Evolutionary conservation across 2,329 filamentous ascomycete genomes (phyloP), one percentile per base, ranked within the genome.

Genomic region (Paraphoma sp.): DNA sequence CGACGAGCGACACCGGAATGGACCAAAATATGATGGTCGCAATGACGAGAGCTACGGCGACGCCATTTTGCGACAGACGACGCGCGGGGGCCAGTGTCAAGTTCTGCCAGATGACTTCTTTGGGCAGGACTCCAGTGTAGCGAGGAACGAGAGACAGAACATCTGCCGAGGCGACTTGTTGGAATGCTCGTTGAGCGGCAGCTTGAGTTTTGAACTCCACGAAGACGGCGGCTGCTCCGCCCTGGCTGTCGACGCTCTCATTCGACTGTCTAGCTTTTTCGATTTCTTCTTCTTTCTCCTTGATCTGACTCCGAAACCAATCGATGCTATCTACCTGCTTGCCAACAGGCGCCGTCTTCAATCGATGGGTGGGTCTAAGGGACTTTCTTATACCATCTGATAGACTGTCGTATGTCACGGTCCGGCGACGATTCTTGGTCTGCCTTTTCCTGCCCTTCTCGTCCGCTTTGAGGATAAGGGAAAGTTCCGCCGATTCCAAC

Each of bases 261-360:
- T 94, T 91, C 47, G 84, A 82, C 41, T 82, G 83, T 74, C 95
- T 91, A 23, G 87, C 83, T 42, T 85, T 81, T 48, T 90, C 84
- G 30, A 92, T 88, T 57, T 90, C 84, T 0, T 90, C 89, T 50
- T 89, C 88, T 44, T 96, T 85, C 47, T 87, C 87, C 62, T 89
- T 86, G 50, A 97, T 86, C 75, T 96, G 90, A 1, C 83, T 81
- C 49, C 95, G 90, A 61, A 88, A 90, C 90, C 91, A 97, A 60
- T 94, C 87, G 75, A 99, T 97, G 0, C 93, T 95, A 78, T 99
- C 95, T 14, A 97, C 93, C 76, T 96, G 95, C 72, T 92, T 89
- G 64, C 93, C 91, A 63, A 93, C 85, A 18, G 95, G 63, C 17
- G 70, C 60, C 4, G 69, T 72, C 44, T 74, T 75, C 28, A 75